Base-by-base conservation (phyloP, 176 grass and related monocot species). In the Melocanna baccifera region DNA sequence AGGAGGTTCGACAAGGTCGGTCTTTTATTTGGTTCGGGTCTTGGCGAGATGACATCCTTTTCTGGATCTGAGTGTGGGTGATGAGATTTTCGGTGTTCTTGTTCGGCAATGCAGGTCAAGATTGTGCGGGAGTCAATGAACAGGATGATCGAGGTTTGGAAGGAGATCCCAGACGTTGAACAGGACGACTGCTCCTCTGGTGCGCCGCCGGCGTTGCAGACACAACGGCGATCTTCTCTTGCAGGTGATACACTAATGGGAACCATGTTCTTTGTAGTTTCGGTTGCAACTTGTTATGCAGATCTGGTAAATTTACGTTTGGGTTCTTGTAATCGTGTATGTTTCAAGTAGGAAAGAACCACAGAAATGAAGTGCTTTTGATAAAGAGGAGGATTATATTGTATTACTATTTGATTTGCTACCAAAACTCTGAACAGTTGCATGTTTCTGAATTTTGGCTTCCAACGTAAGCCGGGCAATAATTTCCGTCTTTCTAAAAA, bases 101-200 rank as follows among this genome's bases (percentile, higher is more conserved):
- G 62, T 68, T n/a, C 20, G 53, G 28, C 23, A 94, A 92, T 96
- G 89, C 48, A 99, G 97, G 97, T 99, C 43, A 99, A 99, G 83
- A 94, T 94, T 71, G 97, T 99, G 30, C 83, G 97, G 50, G 97
- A 99, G 65, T 92, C 93, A 2, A 96, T 99, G 93, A 96, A 78
- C 70, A 70, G 67, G 74, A 99, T 99, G 97, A 84, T 99, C 68
- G 88, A 99, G 77, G 91, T 80, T 12, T 99, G 97, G 97, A 96
- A 91, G 77, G 93, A 92, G 81, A 96, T 99, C 71, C 93, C 97
- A 9, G 86, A 86, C n/a, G 39, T 73, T 50, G 86, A 87, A 76
- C 91, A 92, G 65, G 86, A 83, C 12, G 81, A 94, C 37, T 79
- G 81, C 53, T 89, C 87, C 29, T 86, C 87, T 1, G 75, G 67